Conservation (phyloP, 306 rosid genomes). For the Vigna unguiculata region DNA sequence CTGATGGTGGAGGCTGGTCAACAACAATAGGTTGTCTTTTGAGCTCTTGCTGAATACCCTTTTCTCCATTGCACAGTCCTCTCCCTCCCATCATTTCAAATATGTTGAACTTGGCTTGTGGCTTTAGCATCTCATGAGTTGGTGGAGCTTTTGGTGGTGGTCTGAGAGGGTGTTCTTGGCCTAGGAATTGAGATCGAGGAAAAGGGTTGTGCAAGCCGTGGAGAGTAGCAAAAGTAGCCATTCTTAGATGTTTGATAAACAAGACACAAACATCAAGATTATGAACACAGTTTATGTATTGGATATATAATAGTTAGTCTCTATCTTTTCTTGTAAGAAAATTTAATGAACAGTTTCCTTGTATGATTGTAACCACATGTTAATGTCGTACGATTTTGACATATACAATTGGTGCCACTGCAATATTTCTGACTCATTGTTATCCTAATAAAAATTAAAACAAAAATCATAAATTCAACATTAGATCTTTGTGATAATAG, state of each 20-base stretch:
- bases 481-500: too few species aligned
- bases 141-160: constrained; percentile 44
- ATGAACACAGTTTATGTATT: not conserved
- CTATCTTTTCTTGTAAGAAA: constrained; percentile 23
- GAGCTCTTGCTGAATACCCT: constrained; percentile 71
- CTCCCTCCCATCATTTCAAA: constrained; percentile 82
- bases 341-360: constrained; percentile 25
- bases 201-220: constrained; percentile 51
- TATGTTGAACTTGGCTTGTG: constrained; percentile 71
- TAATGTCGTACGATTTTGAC: constrained; percentile 9
- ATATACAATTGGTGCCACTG: not conserved
- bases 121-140: constrained; percentile 8
- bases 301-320: not conserved
- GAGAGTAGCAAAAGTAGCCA: constrained; percentile 65
- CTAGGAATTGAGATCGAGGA: constrained; percentile 69
- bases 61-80: constrained; percentile 87
- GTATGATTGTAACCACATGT: constrained; percentile 42
- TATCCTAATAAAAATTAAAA: too few species aligned
- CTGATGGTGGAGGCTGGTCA: not conserved
- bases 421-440: too few species aligned
- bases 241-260: constrained; percentile 23
- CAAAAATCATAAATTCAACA: too few species aligned
- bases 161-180: constrained; percentile 48
- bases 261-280: not conserved
- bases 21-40: constrained; percentile 44